Base-by-base conservation (phyloP, 768 basidiomycete genomes). In the Amanita rimosa region DNA sequence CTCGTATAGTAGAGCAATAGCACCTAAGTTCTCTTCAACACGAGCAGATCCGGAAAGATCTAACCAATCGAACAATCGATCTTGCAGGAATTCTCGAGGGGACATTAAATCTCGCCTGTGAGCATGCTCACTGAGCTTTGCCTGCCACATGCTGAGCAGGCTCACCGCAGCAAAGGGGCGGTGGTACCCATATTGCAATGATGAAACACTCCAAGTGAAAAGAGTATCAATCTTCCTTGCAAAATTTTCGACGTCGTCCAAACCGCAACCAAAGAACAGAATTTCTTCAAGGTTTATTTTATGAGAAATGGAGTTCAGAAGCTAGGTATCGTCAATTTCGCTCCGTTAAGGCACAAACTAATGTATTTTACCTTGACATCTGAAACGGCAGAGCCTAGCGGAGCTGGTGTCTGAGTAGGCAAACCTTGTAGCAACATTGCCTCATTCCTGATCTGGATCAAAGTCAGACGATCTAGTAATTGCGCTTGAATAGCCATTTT, bases 181-280 rank as follows among this genome's bases (percentile, higher is more conserved):
- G 55, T 90, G 89, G 38, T 88, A 82, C 8, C 89, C 88, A 52
- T 83, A 89, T 62, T 91, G 89, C 14, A 85, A 67, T 2, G 81
- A 76, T 0, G 87, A 86, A 22, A 90, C 79, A 55, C 78, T 78
- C 88, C 89, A 92, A 0, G 84, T 84, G 8, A 91, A 70, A 2
- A 90, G 70, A 46, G 81, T 73, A 54, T 85, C 78, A 14, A 90
- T 72, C 58, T 89, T 87, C 50, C 75, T 74, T n/a, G 70, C 64
- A 56, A 88, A 85, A 9, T 62, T 59, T 10, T 67, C 57, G 17
- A 64, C 58, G 47, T 72, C 68, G 17, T 68, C 64, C 10, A 57
- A 57, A 24, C 66, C 67, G 7, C 70, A 68, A 6, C 74, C 68
- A 54, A 90, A 85, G 59, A 83, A 86, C 1, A 62, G 49, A 27